Percentiles rank a stretch among this genome's conserved stretches.
Conservation (phyloP, 2,329 filamentous ascomycete genomes). For the Botryotinia narcissicola region DNA sequence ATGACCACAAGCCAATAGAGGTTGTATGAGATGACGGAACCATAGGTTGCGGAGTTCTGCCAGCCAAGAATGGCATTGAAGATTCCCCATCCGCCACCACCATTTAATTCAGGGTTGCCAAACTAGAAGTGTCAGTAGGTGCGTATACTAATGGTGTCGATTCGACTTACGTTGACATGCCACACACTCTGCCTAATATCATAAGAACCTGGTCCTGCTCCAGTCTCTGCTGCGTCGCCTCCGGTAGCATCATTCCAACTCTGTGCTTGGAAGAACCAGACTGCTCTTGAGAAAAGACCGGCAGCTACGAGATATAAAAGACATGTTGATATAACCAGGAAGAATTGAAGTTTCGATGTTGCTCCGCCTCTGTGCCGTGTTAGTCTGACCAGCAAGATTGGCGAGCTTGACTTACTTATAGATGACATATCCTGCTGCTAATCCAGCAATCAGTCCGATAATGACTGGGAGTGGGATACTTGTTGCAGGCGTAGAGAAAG, state of each 20-base stretch:
- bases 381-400: constrained; percentile 2
- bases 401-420: constrained; percentile 62
- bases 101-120: constrained; percentile 70
- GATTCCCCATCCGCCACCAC: constrained; percentile 79
- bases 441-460: constrained; percentile 66
- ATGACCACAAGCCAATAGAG: constrained; percentile 80
- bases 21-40: constrained; percentile 84
- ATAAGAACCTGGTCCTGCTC: constrained; percentile 71
- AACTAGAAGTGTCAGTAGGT: constrained; percentile 51
- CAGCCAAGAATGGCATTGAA: constrained; percentile 86
- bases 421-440: constrained; percentile 66
- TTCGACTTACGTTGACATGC: constrained; percentile 69
- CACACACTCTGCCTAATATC: constrained; percentile 76
- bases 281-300: constrained; percentile 72
- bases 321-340: constrained; percentile 79
- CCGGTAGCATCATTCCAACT: constrained; percentile 54
- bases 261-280: constrained; percentile 73
- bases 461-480: constrained; percentile 77
- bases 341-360: constrained; percentile 65
- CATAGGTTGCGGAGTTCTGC: constrained; percentile 85
- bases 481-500: constrained; percentile 69
- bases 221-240: constrained; percentile 58
- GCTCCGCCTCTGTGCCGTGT: constrained; percentile 53
- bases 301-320: constrained; percentile 82
- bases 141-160: background rate